phyloP scores from a whole-genome alignment of 176 grass and related monocot species.

The Ensete glaucum region DNA sequence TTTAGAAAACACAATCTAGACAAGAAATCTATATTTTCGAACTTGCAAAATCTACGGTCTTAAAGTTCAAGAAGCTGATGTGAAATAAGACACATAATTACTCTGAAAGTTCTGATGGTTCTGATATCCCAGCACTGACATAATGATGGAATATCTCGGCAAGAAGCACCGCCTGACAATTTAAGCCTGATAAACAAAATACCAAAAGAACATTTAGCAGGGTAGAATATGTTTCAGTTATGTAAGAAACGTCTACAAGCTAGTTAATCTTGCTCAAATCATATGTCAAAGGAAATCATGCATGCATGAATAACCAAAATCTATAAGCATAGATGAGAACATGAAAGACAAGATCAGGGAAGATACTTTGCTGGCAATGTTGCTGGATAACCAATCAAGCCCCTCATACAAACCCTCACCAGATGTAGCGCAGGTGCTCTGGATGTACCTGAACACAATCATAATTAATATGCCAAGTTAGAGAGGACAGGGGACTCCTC shows the following conservation, averaged over 20 bases:
- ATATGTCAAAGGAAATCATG: background rate
- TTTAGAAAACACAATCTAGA: background rate
- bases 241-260: background rate
- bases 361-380: constrained; percentile 5
- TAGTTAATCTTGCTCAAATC: background rate
- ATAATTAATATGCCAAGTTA: background rate
- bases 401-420: constrained; percentile 6
- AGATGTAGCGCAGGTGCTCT: background rate
- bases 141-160: background rate
- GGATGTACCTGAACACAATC: background rate
- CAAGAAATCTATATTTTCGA: background rate
- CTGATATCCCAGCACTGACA: background rate
- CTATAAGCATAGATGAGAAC: background rate
- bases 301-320: background rate
- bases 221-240: background rate
- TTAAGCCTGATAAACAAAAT: background rate
- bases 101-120: background rate
- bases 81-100: background rate
- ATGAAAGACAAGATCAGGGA: background rate
- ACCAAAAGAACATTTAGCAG: background rate
- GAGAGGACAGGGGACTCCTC: too few species aligned
- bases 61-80: background rate
- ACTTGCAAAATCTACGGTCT: background rate
- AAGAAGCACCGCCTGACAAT: background rate
- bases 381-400: background rate